Conservation (phyloP, 495 filamentous ascomycete species). For the Recurvomyces mirabilis region DNA sequence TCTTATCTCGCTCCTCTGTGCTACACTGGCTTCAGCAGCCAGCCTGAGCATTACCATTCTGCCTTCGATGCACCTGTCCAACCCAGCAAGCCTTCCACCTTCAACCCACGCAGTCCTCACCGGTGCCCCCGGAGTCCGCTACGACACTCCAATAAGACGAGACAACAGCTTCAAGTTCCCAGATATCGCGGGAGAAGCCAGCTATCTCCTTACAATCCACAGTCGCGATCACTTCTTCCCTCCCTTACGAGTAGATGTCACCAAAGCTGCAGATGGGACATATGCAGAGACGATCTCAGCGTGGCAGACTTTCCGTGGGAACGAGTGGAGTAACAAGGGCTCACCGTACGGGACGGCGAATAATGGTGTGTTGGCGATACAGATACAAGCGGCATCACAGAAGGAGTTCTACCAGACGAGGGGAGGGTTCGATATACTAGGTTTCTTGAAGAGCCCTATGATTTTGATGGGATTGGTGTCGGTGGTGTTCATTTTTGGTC, state of each 20-base stretch:
- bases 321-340: constrained; percentile 76
- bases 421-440: constrained; percentile 61
- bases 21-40: constrained; percentile 23
- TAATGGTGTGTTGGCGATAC: constrained; percentile 35
- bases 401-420: constrained; percentile 68
- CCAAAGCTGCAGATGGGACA: constrained; percentile 16
- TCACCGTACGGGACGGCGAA: constrained; percentile 39
- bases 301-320: constrained; percentile 80
- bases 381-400: constrained; percentile 46
- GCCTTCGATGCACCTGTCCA: constrained; percentile 35
- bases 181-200: constrained; percentile 51
- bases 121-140: constrained; percentile 27
- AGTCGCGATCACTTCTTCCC: constrained; percentile 61
- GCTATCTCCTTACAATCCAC: constrained; percentile 73
- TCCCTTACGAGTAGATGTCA: constrained; percentile 65
- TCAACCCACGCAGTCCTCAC: constrained; percentile 64
- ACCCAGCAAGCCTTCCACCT: constrained; percentile 47
- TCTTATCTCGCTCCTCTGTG: too few relatives aligned
- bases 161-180: constrained; percentile 61
- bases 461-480: constrained; percentile 78
- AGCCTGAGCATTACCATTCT: constrained; percentile 31
- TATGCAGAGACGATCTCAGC: constrained; percentile 42
- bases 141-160: constrained; percentile 47
- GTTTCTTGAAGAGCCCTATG: constrained; percentile 85
- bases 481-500: constrained; percentile 68